phyloP scores from a whole-genome alignment of 371 early-diverging fungal genomes.

The Encephalitozoon hellem region DNA sequence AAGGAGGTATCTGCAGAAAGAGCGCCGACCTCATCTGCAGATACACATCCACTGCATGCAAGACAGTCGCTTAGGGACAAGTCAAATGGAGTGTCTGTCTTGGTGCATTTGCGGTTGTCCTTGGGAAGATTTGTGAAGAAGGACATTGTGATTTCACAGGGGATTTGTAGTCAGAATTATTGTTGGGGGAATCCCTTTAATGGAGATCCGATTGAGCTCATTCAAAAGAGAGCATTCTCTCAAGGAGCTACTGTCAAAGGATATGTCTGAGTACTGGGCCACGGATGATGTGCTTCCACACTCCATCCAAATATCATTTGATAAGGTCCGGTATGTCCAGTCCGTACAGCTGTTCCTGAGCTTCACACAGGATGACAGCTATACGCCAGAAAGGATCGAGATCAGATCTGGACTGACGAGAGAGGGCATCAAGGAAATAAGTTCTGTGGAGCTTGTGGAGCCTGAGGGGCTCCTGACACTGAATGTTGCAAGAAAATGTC shows the following conservation, averaged over 20 bases:
- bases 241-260: slow-evolving; percentile 53
- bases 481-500: slow-evolving; percentile 62
- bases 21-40: slow-evolving; percentile 31
- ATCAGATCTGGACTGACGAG: slow-evolving; percentile 68
- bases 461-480: slow-evolving; percentile 69
- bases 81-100: background rate
- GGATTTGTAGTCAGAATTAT: background rate
- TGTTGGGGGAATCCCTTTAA: slow-evolving; percentile 20
- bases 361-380: slow-evolving; percentile 73
- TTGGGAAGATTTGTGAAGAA: background rate
- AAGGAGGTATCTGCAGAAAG: slow-evolving; percentile 11
- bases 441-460: slow-evolving; percentile 64
- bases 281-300: slow-evolving; percentile 61
- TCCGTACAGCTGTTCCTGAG: slow-evolving; percentile 70
- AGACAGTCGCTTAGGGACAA: slow-evolving; percentile 49
- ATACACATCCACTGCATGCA: slow-evolving; percentile 55
- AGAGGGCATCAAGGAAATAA: slow-evolving; percentile 64
- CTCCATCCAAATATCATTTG: slow-evolving; percentile 55
- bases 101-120: background rate
- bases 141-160: background rate
- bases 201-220: slow-evolving; percentile 59
- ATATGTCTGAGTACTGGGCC: slow-evolving; percentile 56
- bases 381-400: slow-evolving; percentile 70
- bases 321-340: slow-evolving; percentile 50
- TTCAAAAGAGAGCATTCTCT: slow-evolving; percentile 60